These are phyloP conservation scores for Wickerhamomyces bisporus DNA, from an alignment of 805 yeast species.

Conservation along the genomic window DNA sequence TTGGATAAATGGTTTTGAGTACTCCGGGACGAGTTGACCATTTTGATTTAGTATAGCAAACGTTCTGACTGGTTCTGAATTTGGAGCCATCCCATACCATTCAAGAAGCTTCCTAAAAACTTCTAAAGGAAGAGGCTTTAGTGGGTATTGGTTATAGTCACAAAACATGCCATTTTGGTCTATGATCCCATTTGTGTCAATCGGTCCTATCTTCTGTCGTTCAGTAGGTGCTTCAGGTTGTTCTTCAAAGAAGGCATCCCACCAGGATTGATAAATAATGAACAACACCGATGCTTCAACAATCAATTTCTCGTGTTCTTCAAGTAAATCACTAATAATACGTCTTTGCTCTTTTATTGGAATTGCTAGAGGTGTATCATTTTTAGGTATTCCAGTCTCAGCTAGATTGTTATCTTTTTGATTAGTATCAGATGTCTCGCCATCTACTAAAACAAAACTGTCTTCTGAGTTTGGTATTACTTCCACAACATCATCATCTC, in stretches of 20 bases:
- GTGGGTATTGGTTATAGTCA: slow-evolving; percentile 24
- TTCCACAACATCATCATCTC: too few species aligned
- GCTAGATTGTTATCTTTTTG: too few species aligned
- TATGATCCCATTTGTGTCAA: slow-evolving; percentile 41
- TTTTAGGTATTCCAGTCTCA: background rate
- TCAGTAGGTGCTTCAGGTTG: slow-evolving; percentile 7
- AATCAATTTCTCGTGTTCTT: slow-evolving; percentile 1
- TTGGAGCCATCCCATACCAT: slow-evolving; percentile 50
- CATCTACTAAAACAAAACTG: too few species aligned
- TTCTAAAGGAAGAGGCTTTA: slow-evolving; percentile 36
- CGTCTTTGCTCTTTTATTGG: slow-evolving; percentile 15
- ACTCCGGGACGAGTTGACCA: slow-evolving; percentile 28
- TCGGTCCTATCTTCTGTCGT: slow-evolving; percentile 24
- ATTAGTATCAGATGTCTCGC: too few species aligned
- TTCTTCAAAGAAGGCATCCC: slow-evolving; percentile 6
- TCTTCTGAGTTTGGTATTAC: too few species aligned
- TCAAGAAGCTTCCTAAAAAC: slow-evolving; percentile 39
- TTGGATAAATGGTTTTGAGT: slow-evolving; percentile 30
- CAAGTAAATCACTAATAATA: slow-evolving; percentile 5
- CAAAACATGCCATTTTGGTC: slow-evolving; percentile 41
- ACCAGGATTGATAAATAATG: slow-evolving; percentile 16
- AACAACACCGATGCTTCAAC: slow-evolving; percentile 13
- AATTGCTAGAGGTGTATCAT: background rate
- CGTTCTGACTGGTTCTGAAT: slow-evolving; percentile 34
- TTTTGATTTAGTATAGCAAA: slow-evolving; percentile 27